Conservation (phyloP, 805 yeast genomes). For the Saccharomycopsis amapae region DNA sequence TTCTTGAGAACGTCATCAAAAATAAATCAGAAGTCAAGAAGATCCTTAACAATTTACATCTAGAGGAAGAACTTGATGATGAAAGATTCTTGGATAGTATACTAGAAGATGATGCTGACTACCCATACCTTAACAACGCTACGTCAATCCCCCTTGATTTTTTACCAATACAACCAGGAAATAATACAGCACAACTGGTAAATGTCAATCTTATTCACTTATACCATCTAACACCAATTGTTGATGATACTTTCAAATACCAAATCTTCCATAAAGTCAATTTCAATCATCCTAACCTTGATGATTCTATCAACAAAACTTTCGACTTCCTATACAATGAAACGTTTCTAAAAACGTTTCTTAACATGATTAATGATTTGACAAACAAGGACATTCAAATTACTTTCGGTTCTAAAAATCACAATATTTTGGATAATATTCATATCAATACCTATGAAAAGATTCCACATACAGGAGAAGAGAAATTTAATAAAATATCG, state of each 20-base stretch:
- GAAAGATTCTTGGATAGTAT: background rate
- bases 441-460: background rate
- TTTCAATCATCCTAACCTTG: conserved; percentile 15
- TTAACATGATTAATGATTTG: conserved; percentile 1
- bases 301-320: conserved; percentile 9
- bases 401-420: background rate
- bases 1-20: conserved; percentile 11
- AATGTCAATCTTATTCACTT: conserved; percentile 14
- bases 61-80: background rate
- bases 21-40: conserved; percentile 12
- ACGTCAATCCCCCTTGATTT: too few species aligned
- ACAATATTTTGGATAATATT: background rate
- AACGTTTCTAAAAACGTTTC: background rate
- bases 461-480: too few species aligned
- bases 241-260: conserved; percentile 75
- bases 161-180: background rate
- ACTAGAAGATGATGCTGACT: conserved; percentile 1
- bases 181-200: background rate
- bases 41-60: conserved; percentile 10
- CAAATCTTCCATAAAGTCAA: conserved; percentile 13
- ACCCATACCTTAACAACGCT: background rate
- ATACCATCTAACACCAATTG: conserved; percentile 81
- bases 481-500: too few species aligned
- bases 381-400: conserved; percentile 3
- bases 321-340: background rate